These are phyloP conservation scores for Vitellaria paradoxa DNA, from an alignment of 179 eudicot species.

Conservation along the genomic window DNA sequence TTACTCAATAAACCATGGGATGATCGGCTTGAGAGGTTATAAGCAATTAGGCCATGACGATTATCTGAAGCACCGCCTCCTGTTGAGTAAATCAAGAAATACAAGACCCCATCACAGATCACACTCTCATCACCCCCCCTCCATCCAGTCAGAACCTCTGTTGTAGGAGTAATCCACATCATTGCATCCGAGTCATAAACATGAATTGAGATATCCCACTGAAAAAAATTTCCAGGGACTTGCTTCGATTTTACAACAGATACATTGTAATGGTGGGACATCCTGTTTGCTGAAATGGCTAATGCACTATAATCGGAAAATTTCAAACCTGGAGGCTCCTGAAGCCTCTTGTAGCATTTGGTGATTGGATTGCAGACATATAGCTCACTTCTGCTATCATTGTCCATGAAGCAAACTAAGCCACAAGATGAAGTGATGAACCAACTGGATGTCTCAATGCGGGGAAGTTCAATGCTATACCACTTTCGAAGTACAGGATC, in stretches of 20 bases:
- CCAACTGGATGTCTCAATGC: slow-evolving; percentile 66
- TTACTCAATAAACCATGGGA: slow-evolving; percentile 40
- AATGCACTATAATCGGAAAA: slow-evolving; percentile 66
- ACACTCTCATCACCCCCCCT: slow-evolving; percentile 75
- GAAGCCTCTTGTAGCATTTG: slow-evolving; percentile 33
- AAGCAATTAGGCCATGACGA: slow-evolving; percentile 68
- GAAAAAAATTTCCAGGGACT: slow-evolving; percentile 51
- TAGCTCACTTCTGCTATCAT: slow-evolving; percentile 45
- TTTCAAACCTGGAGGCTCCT: slow-evolving; percentile 47
- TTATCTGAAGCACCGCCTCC: slow-evolving; percentile 44
- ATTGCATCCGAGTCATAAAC: slow-evolving; percentile 50
- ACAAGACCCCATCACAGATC: slow-evolving; percentile 59
- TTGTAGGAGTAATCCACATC: slow-evolving; percentile 48
- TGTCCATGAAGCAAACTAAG: slow-evolving; percentile 74
- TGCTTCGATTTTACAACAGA: slow-evolving; percentile 71
- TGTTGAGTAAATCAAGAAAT: slow-evolving; percentile 68
- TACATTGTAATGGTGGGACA: slow-evolving; percentile 42
- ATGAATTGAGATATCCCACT: slow-evolving; percentile 71
- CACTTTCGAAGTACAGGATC: slow-evolving; percentile 68
- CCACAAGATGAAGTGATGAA: slow-evolving; percentile 73
- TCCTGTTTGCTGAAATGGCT: slow-evolving; percentile 49
- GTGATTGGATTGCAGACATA: slow-evolving; percentile 70
- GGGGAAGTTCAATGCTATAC: slow-evolving; percentile 69
- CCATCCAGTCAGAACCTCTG: slow-evolving; percentile 65
- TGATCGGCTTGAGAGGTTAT: slow-evolving; percentile 37